phyloP scores from a whole-genome alignment of 139 green algal genomes.

The Astrephomene gubernaculifera region DNA sequence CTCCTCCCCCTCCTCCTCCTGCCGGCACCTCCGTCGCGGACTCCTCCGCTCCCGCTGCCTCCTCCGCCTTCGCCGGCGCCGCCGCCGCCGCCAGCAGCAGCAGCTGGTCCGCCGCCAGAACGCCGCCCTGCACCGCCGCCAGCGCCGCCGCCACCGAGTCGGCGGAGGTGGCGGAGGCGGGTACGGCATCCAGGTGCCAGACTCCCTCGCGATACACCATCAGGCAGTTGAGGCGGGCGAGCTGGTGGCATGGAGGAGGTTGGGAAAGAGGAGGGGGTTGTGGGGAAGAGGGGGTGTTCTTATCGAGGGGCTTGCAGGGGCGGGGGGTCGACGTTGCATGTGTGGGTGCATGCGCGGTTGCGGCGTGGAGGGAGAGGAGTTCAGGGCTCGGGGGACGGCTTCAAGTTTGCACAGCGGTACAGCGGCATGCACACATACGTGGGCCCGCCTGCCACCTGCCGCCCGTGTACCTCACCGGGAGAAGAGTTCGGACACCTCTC shows the following conservation, averaged over 20 bases:
- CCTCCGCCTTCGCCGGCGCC: too few species aligned
- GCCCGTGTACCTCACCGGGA: too few species aligned
- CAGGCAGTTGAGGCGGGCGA: conserved; percentile 24
- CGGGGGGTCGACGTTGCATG: too few species aligned
- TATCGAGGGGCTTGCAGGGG: not conserved
- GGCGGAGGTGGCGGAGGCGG: not conserved
- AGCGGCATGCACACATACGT: not conserved
- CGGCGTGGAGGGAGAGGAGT: not conserved
- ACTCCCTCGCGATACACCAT: conserved; percentile 17
- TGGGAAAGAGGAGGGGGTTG: not conserved
- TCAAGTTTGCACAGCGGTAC: not conserved
- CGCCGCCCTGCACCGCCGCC: not conserved
- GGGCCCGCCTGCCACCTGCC: too few species aligned
- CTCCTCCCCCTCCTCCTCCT: too few species aligned
- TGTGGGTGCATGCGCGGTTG: not conserved
- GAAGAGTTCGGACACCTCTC: too few species aligned
- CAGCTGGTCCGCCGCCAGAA: conserved; percentile 32
- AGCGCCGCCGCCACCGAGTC: conserved; percentile 15
- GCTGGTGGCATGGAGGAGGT: not conserved
- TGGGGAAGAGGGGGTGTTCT: not conserved
- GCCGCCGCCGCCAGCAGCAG: conserved; percentile 13
- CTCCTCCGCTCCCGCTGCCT: not conserved
- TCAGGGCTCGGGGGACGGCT: not conserved
- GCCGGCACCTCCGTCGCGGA: too few species aligned
- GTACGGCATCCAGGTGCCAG: conserved; percentile 24